These are phyloP conservation scores for Deinandra increscens DNA, from an alignment of 129 eudicot genomes.

Conservation along the genomic window DNA sequence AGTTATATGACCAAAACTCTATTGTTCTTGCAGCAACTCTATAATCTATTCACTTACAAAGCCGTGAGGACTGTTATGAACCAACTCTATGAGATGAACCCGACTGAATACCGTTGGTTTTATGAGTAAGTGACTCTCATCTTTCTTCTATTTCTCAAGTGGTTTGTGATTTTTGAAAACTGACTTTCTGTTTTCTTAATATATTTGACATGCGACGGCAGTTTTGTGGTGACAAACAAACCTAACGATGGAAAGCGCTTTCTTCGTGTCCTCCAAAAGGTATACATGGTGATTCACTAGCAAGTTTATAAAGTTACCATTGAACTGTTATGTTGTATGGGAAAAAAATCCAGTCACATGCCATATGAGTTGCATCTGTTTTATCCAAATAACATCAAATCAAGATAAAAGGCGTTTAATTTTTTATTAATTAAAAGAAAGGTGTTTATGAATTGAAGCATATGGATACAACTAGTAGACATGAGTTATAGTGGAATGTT, in stretches of 20 bases:
- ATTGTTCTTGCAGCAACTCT: slow-evolving; percentile 63
- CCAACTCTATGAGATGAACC: slow-evolving; percentile 99
- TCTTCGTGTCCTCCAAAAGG: slow-evolving; percentile 83
- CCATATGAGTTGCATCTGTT: background rate
- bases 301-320: background rate
- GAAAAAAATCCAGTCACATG: background rate
- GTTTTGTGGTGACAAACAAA: slow-evolving; percentile 67
- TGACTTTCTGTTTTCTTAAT: slow-evolving; percentile 5
- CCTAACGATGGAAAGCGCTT: slow-evolving; percentile 69
- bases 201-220: slow-evolving; percentile 25
- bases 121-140: slow-evolving; percentile 68
- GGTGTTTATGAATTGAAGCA: background rate
- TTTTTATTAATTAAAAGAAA: background rate
- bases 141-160: slow-evolving; percentile 9
- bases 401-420: background rate
- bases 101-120: slow-evolving; percentile 82
- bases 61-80: slow-evolving; percentile 93
- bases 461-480: background rate
- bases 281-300: slow-evolving; percentile 14
- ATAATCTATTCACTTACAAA: slow-evolving; percentile 89
- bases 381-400: background rate
- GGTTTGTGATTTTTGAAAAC: slow-evolving; percentile 1
- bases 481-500: too few relatives aligned
- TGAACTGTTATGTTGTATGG: background rate
- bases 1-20: slow-evolving; percentile 15